Evolutionary conservation across 208 protist species (phyloP).

Genomic region (Trypanosoma cruzi): DNA sequence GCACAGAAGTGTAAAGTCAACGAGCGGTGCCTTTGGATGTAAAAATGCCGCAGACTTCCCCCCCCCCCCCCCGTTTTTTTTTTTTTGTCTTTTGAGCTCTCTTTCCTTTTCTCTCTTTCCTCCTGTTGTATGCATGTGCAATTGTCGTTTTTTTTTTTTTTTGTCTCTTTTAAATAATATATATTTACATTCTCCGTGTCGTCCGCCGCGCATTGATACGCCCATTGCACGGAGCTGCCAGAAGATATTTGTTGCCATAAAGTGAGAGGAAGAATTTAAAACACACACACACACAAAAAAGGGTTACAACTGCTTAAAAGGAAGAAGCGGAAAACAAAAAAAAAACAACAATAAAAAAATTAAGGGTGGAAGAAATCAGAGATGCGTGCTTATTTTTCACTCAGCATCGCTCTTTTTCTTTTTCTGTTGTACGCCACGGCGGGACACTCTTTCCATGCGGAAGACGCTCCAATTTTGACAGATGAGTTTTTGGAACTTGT

Average conservation of each 20-base stretch:
- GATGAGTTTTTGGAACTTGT: conserved; percentile 33
- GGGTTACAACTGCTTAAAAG: no score
- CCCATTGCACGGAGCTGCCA: no score
- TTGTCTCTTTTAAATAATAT: no score
- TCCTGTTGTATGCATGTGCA: no score
- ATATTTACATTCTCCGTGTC: no score
- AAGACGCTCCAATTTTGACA: conserved; percentile 25
- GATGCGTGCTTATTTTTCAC: conserved; percentile 22
- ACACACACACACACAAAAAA: neutral
- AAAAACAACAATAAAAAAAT: neutral
- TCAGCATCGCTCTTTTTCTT: conserved; percentile 14
- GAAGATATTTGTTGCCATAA: no score
- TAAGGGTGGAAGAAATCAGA: no score
- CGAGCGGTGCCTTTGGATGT: conserved; percentile 28
- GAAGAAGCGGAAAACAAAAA: neutral
- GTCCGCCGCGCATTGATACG: no score
- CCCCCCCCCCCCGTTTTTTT: no score
- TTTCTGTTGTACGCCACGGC: conserved; percentile 34
- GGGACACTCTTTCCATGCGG: conserved; percentile 23
- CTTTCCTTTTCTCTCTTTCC: no score
- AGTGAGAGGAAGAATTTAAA: neutral
- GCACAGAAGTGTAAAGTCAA: conserved; percentile 35
- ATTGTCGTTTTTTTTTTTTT: no score
- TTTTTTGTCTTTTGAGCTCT: no score
- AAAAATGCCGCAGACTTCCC: neutral